A percentile compares a stretch with the other conserved stretches of the same genome.
These are phyloP conservation scores for Hericium erinaceus DNA, from an alignment of 768 basidiomycete species.

Conservation along the genomic window DNA sequence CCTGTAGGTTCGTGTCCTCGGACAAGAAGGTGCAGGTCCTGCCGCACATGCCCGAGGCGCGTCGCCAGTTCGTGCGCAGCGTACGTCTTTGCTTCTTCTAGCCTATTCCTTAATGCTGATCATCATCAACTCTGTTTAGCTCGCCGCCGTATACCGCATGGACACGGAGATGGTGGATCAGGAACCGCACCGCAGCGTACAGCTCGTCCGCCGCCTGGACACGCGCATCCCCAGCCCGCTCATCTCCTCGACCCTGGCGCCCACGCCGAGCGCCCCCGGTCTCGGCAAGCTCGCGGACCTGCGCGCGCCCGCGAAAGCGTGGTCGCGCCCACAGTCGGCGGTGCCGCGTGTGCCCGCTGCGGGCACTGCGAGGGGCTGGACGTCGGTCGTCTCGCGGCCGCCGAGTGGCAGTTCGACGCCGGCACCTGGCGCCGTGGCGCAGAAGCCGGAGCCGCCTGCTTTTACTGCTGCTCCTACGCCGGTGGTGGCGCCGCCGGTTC, in stretches of 20 bases:
- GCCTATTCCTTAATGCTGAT: constrained; percentile 2
- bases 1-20: constrained; percentile 54
- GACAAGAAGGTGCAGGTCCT: constrained; percentile 62
- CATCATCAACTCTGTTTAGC: constrained; percentile 27
- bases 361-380: constrained; percentile 23
- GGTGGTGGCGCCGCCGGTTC: neutral
- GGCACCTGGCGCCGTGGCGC: neutral
- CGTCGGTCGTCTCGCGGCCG: constrained; percentile 21
- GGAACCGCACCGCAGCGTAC: constrained; percentile 62
- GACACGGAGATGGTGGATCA: constrained; percentile 84
- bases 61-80: constrained; percentile 77
- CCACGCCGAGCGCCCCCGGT: constrained; percentile 18
- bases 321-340: constrained; percentile 16
- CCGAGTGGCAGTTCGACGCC: constrained; percentile 3
- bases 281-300: constrained; percentile 58
- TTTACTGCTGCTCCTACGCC: neutral
- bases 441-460: neutral
- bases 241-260: constrained; percentile 32
- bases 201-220: constrained; percentile 74
- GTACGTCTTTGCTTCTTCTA: constrained; percentile 30
- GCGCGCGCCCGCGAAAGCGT: constrained; percentile 20
- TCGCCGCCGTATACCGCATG: constrained; percentile 74
- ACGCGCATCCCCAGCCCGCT: constrained; percentile 68
- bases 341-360: constrained; percentile 4
- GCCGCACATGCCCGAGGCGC: constrained; percentile 71